phyloP scores from a whole-genome alignment of 805 yeast species.

The Komagataella kurtzmanii region DNA sequence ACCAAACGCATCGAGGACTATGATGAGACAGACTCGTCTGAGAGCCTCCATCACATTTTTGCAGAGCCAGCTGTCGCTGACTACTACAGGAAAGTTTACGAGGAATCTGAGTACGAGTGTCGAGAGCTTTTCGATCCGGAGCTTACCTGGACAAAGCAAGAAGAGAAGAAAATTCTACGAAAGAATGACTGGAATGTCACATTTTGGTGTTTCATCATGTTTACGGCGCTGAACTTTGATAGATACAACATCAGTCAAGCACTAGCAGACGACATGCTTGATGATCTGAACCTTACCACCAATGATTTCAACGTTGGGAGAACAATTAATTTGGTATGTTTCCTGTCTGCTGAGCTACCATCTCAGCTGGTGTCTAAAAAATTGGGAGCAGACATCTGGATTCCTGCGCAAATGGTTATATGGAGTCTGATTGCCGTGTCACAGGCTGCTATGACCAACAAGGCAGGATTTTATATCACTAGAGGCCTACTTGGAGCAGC shows the following conservation, averaged over 20 bases:
- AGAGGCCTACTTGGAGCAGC: slow-evolving; percentile 39
- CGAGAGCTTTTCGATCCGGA: slow-evolving; percentile 42
- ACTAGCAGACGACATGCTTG: slow-evolving; percentile 42
- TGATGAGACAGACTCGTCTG: background rate
- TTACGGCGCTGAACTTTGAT: slow-evolving; percentile 44
- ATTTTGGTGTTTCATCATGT: slow-evolving; percentile 45
- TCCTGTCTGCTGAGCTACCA: slow-evolving; percentile 47
- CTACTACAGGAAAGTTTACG: slow-evolving; percentile 31
- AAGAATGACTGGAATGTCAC: slow-evolving; percentile 45
- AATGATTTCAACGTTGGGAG: slow-evolving; percentile 46
- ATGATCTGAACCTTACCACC: slow-evolving; percentile 38
- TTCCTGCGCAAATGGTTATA: slow-evolving; percentile 39
- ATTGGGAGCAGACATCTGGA: slow-evolving; percentile 50
- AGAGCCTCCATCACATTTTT: slow-evolving; percentile 19
- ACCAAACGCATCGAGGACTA: background rate
- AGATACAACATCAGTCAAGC: slow-evolving; percentile 42
- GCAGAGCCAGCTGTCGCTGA: slow-evolving; percentile 32
- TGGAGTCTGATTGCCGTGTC: slow-evolving; percentile 46
- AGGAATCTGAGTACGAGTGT: slow-evolving; percentile 38
- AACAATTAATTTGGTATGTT: slow-evolving; percentile 37
- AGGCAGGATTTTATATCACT: slow-evolving; percentile 29
- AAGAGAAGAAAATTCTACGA: slow-evolving; percentile 32
- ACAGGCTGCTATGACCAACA: slow-evolving; percentile 31
- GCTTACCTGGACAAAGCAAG: slow-evolving; percentile 38
- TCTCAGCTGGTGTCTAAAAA: slow-evolving; percentile 53